Base-by-base conservation (phyloP, 768 basidiomycete genomes). In the Lactarius hatsudake region DNA sequence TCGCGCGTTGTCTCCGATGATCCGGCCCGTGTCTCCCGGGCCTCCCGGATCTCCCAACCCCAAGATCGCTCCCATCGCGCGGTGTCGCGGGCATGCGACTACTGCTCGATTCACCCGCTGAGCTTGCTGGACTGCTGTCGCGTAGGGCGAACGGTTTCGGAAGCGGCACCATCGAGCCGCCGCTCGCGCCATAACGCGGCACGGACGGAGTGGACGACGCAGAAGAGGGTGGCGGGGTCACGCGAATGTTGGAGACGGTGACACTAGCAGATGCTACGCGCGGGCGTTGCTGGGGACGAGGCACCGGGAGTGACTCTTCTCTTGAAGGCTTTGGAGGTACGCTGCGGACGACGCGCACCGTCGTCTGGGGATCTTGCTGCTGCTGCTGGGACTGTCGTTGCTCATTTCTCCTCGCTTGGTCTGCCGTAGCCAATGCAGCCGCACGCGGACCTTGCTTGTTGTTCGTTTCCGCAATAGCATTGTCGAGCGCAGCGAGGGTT, bases 21-120 rank as follows among this genome's bases (percentile, higher is more conserved):
- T 69, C 77, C 42, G 63, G 71, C 54, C 71, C 76, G 38, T 62
- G 70, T 60, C 38, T 13, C 15, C 66, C 76, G 64, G 64, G 70
- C 61, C 74, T 72, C 69, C 73, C 67, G 56, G 70, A 58, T 34
- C 62, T 56, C 51, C 62, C 59, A 13, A 45, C 55, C 17, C 76
- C 73, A 23, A 82, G 72, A 40, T 93, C 92, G 70, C 90, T 91
- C 30, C 90, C 92, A 72, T 93, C 91, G 48, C 83, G 79, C 5
- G 92, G 93, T 18, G 93, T 94, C 57, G 89, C 79, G 13, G 92
- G 93, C 20, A 84, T 82, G 18, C 87, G 80, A 18, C 90, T 89
- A 72, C 87, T 90, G 68, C 90, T 93, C 66, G 91, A 93, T 73
- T 89, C 91, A 8, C 92, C 92, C 17, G 89, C 91, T 36, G 92